Percentiles rank a stretch among this genome's conserved stretches.
phyloP scores from a whole-genome alignment of 1,284 basidiomycete species.

The Veloboletus limbatus region DNA sequence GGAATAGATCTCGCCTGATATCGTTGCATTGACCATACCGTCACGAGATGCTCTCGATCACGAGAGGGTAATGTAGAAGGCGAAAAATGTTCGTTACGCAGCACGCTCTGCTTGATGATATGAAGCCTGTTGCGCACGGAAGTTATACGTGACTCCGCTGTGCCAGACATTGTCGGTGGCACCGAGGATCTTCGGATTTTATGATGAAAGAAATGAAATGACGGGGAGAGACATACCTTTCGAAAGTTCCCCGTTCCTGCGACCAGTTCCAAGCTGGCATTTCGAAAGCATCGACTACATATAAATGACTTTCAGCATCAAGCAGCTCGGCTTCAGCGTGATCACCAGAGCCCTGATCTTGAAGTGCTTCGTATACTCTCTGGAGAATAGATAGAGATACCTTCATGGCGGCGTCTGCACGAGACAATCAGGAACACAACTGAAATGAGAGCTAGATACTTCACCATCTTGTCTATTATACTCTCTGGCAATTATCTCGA shows the following conservation, averaged over 20 bases:
- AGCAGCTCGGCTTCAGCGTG: conserved; percentile 59
- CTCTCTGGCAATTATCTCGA: conserved; percentile 83
- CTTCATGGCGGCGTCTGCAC: conserved; percentile 76
- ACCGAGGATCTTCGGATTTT: conserved; percentile 36
- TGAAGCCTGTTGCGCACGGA: conserved; percentile 81
- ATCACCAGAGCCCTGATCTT: conserved; percentile 65
- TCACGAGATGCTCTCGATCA: conserved; percentile 82
- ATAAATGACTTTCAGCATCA: conserved; percentile 83
- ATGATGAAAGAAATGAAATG: conserved; percentile 4
- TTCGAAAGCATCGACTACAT: conserved; percentile 86
- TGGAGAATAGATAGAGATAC: conserved; percentile 71
- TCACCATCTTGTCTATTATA: conserved; percentile 90
- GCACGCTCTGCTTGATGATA: conserved; percentile 85
- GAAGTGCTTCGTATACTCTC: conserved; percentile 80
- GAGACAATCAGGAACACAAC: conserved; percentile 3
- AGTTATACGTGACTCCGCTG: conserved; percentile 73
- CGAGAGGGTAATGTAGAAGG: conserved; percentile 88
- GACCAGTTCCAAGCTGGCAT: conserved; percentile 95
- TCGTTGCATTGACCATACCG: conserved; percentile 47
- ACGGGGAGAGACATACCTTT: conserved; percentile 51
- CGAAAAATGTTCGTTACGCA: conserved; percentile 94
- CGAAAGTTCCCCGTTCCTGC: conserved; percentile 78
- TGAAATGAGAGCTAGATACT: conserved; percentile 22
- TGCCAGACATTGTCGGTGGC: conserved; percentile 68
- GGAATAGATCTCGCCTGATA: conserved; percentile 9